phyloP scores from a whole-genome alignment of 768 basidiomycete genomes.

The Holtermanniella nyarrowii region DNA sequence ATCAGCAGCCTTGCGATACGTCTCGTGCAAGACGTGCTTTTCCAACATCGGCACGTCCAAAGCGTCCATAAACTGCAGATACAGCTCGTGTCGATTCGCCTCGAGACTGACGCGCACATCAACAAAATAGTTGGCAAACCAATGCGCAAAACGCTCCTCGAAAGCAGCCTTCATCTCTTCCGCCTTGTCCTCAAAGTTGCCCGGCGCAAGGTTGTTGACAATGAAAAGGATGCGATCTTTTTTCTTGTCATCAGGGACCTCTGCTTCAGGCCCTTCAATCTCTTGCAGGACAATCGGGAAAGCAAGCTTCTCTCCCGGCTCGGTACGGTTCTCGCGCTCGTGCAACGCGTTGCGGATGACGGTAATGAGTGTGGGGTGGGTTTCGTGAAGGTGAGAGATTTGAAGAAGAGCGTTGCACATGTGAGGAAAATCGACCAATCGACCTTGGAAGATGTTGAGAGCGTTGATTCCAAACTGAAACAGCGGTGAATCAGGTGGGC shows the following conservation, averaged over 20 bases:
- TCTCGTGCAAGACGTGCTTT: conserved; percentile 83
- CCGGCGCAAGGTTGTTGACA: conserved; percentile 91
- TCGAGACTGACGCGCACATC: conserved; percentile 92
- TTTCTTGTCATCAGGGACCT: conserved; percentile 58
- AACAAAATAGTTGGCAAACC: conserved; percentile 97
- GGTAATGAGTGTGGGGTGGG: conserved; percentile 67
- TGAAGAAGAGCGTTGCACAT: conserved; percentile 78
- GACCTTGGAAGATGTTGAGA: conserved; percentile 71
- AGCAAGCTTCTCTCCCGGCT: conserved; percentile 36
- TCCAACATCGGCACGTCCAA: conserved; percentile 58
- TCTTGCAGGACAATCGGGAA: conserved; percentile 29
- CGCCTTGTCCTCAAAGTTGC: conserved; percentile 81
- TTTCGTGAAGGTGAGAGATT: conserved; percentile 76
- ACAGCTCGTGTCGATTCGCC: conserved; percentile 91
- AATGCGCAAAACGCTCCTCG: conserved; percentile 70
- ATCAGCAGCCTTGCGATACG: conserved; percentile 70
- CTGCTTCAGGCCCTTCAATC: conserved; percentile 46
- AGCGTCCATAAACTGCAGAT: conserved; percentile 83
- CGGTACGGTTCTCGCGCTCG: conserved; percentile 42
- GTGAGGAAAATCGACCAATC: conserved; percentile 83
- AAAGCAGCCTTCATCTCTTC: conserved; percentile 76
- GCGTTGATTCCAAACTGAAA: conserved; percentile 95
- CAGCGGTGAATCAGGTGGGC: conserved; percentile 62
- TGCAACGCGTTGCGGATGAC: conserved; percentile 61
- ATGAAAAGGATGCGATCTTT: conserved; percentile 95